A percentile compares a stretch with the other conserved stretches of the same genome.
phyloP scores from a whole-genome alignment of 176 grass and related monocot species.

The Triticum urartu region DNA sequence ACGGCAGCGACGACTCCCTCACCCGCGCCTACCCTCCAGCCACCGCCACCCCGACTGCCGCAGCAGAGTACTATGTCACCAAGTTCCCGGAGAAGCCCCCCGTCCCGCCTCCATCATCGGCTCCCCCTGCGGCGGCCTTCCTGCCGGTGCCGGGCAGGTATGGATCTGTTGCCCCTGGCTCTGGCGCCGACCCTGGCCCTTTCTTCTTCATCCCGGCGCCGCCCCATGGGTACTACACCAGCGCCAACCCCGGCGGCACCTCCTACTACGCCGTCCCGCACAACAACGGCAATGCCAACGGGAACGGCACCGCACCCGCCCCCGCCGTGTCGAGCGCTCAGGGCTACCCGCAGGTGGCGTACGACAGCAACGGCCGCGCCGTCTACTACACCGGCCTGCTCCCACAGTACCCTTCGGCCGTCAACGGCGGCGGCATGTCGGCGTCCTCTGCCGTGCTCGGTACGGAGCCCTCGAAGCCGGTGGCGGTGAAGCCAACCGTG shows the following conservation, averaged over 20 bases:
- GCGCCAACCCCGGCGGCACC: conserved; percentile 31
- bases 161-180: conserved; percentile 51
- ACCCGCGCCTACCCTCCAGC: conserved; percentile 49
- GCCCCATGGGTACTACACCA: conserved; percentile 62
- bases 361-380: conserved; percentile 71
- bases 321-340: conserved; percentile 15
- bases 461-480: conserved; percentile 51
- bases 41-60: conserved; percentile 10
- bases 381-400: conserved; percentile 81
- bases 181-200: conserved; percentile 45
- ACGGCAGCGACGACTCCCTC: conserved; percentile 71
- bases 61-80: conserved; percentile 49
- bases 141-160: conserved; percentile 47
- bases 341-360: conserved; percentile 51
- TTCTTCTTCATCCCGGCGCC: conserved; percentile 58
- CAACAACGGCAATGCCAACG: conserved; percentile 33
- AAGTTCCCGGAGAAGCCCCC: conserved; percentile 64
- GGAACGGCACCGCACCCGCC: conserved; percentile 13
- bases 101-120: conserved; percentile 26
- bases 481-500: conserved; percentile 64
- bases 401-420: conserved; percentile 55
- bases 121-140: conserved; percentile 46
- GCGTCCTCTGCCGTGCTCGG: conserved; percentile 11
- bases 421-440: conserved; percentile 37
- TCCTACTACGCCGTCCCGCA: conserved; percentile 52